Percentiles rank a stretch among this genome's conserved stretches.
These are phyloP conservation scores for Lenwebbia sp. DNA, from an alignment of 345 rosid species.

Conservation along the genomic window DNA sequence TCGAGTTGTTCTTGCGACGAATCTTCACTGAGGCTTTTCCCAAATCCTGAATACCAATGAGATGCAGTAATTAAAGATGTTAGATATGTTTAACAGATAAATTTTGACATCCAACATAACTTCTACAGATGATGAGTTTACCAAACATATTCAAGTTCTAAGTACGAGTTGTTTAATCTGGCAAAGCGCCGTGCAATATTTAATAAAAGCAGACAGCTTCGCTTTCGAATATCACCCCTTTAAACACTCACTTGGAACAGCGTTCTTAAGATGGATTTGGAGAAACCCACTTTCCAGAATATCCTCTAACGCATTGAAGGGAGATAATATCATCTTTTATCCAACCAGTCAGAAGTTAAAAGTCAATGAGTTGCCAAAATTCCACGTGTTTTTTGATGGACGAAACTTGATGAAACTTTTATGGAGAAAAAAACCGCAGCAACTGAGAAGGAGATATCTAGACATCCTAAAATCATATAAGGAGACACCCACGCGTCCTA, in stretches of 20 bases:
- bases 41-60: slow-evolving; percentile 26
- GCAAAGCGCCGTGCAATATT: not conserved
- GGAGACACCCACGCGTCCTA: not conserved
- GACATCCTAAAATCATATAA: not conserved
- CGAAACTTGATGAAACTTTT: not conserved
- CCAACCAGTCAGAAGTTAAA: not conserved
- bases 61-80: not conserved
- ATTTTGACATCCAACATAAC: not conserved
- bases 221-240: no score
- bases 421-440: not conserved
- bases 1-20: slow-evolving; percentile 54
- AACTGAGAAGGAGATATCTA: not conserved
- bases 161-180: not conserved
- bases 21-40: slow-evolving; percentile 39
- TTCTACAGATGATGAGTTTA: not conserved
- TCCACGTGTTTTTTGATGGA: not conserved
- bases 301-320: not conserved
- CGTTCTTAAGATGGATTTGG: not conserved
- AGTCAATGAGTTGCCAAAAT: not conserved
- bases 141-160: not conserved
- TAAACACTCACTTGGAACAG: not conserved
- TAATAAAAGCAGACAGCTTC: not conserved
- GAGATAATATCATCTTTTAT: not conserved
- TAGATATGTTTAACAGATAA: not conserved
- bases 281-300: not conserved